These are phyloP conservation scores for Nakaseomyces bracarensis DNA, from an alignment of 1,139 yeast genomes.

Conservation along the genomic window DNA sequence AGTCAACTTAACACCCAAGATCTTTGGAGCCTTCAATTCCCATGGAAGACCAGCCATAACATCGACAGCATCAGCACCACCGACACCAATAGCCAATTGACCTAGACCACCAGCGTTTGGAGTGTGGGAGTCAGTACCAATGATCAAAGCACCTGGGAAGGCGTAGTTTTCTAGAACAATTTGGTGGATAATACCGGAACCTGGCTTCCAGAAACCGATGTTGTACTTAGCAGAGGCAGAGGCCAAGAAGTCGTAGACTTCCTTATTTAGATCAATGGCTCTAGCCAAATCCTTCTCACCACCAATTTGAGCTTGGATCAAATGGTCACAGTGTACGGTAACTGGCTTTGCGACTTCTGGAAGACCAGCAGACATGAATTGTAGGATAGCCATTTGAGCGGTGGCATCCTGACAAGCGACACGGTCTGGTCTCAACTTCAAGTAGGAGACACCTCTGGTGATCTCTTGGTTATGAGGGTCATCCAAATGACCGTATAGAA, in stretches of 20 bases:
- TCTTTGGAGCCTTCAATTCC: constrained; percentile 98
- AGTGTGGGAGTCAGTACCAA: constrained; percentile 98
- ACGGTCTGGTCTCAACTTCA: constrained; percentile 97
- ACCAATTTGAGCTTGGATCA: constrained; percentile 95
- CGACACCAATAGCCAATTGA: constrained; percentile 98
- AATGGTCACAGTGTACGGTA: constrained; percentile 98
- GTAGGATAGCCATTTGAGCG: constrained; percentile 98
- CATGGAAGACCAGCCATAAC: constrained; percentile 92
- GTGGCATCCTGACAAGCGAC: constrained; percentile 99
- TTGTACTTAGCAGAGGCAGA: constrained; percentile 94
- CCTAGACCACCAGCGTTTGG: constrained; percentile 99
- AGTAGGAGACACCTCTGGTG: constrained; percentile 91
- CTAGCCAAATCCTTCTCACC: constrained; percentile 88
- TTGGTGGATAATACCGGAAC: constrained; percentile 98
- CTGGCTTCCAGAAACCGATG: constrained; percentile 99
- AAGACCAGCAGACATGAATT: constrained; percentile 95
- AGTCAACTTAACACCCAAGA: constrained; percentile 92
- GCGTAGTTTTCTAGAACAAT: constrained; percentile 96
- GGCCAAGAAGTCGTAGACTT: constrained; percentile 91
- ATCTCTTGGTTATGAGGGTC: constrained; percentile 93
- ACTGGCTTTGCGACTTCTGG: constrained; percentile 94
- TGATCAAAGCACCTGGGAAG: constrained; percentile 94
- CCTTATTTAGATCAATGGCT: constrained; percentile 89
- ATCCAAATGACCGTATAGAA: constrained; percentile 92
- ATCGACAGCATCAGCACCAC: constrained; percentile 99